Conservation (phyloP, 148 eudicot species). For the Spergularia marina region DNA sequence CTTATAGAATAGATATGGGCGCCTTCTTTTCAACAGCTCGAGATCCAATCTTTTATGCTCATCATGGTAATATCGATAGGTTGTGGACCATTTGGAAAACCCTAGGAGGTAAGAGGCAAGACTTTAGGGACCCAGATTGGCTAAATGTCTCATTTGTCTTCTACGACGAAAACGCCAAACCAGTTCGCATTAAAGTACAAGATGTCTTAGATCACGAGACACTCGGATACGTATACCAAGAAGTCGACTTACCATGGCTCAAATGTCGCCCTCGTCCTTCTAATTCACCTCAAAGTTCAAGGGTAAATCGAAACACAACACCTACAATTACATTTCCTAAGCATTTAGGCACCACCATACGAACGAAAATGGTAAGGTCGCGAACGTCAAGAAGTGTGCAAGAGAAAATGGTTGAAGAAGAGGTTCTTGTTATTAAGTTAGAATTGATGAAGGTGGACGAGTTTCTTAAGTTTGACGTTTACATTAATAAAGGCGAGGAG, state of each 20-base stretch:
- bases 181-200: slow-evolving; percentile 46
- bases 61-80: slow-evolving; percentile 63
- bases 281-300: slow-evolving; percentile 15
- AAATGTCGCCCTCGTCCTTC: slow-evolving; percentile 30
- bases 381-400: slow-evolving; percentile 41
- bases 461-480: slow-evolving; percentile 58
- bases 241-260: slow-evolving; percentile 59
- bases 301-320: background rate
- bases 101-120: slow-evolving; percentile 48
- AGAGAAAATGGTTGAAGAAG: slow-evolving; percentile 36
- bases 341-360: slow-evolving; percentile 34
- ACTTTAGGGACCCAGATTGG: slow-evolving; percentile 53
- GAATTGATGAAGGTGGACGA: background rate
- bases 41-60: slow-evolving; percentile 65
- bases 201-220: slow-evolving; percentile 50
- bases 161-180: slow-evolving; percentile 62
- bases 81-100: slow-evolving; percentile 71
- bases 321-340: slow-evolving; percentile 30
- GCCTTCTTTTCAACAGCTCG: slow-evolving; percentile 61
- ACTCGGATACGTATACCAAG: slow-evolving; percentile 63
- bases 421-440: background rate
- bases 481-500: slow-evolving; percentile 55
- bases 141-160: slow-evolving; percentile 44
- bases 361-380: slow-evolving; percentile 50
- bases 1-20: slow-evolving; percentile 66